Conservation (phyloP, 768 basidiomycete genomes). For the Ramaria rubella region DNA sequence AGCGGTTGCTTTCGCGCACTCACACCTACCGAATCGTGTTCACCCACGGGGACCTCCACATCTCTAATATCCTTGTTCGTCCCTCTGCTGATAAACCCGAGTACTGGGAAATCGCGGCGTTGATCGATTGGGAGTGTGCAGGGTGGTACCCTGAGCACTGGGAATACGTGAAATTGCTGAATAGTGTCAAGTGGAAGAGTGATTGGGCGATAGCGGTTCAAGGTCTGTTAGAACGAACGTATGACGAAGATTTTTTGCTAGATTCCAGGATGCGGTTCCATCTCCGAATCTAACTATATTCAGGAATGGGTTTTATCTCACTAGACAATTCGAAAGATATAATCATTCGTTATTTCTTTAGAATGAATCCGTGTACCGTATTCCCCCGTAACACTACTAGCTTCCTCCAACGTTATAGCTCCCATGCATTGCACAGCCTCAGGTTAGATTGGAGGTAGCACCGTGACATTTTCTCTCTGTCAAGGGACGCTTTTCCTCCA, state of each 20-base stretch:
- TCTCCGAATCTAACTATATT: not conserved
- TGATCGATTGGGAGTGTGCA: constrained; percentile 14
- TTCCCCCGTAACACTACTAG: no score
- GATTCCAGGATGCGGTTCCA: not conserved
- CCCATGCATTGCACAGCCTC: no score
- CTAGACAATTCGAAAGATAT: no score
- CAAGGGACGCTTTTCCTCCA: no score
- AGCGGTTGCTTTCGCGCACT: not conserved
- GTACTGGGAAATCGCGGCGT: constrained; percentile 11
- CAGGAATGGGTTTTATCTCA: no score
- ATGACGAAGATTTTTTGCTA: not conserved
- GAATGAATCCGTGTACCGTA: no score
- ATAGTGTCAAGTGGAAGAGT: constrained; percentile 14
- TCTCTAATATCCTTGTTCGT: constrained; percentile 10
- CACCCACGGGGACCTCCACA: constrained; percentile 13
- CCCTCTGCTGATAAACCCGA: constrained; percentile 4
- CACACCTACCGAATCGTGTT: constrained; percentile 11
- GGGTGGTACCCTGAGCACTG: constrained; percentile 14
- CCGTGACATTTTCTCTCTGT: no score
- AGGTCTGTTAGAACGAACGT: not conserved
- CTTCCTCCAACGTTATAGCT: no score
- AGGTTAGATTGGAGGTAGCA: no score
- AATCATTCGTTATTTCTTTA: no score
- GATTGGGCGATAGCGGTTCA: not conserved
- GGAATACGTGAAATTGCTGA: constrained; percentile 11